Conservation (phyloP, 306 rosid species). For the Acmispon strigosus region DNA sequence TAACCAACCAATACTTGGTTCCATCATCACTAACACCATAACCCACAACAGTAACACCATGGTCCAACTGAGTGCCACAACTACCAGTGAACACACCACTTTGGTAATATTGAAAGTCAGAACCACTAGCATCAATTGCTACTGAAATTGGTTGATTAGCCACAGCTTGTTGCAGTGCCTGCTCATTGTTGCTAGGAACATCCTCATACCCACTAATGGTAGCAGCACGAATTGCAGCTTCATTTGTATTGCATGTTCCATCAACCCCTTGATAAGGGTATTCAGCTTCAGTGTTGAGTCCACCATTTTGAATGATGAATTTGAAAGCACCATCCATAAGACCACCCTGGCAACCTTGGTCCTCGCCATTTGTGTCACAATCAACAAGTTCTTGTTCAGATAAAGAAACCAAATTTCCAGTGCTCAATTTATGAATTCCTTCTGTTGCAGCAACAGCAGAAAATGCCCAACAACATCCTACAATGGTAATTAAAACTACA, state of each 20-base stretch:
- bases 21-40: conserved; percentile 32
- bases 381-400: conserved; percentile 46
- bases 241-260: conserved; percentile 21
- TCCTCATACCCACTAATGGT: conserved; percentile 27
- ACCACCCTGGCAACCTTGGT: conserved; percentile 40
- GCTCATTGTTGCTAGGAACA: conserved; percentile 29
- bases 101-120: conserved; percentile 20
- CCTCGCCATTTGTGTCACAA: conserved; percentile 31
- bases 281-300: conserved; percentile 27
- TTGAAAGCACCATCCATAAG: conserved; percentile 39
- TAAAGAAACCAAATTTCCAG: conserved; percentile 25
- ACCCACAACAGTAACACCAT: conserved; percentile 40
- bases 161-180: conserved; percentile 28
- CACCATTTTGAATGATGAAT: conserved; percentile 30
- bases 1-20: conserved; percentile 41
- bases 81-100: conserved; percentile 41
- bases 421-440: conserved; percentile 20
- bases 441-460: conserved; percentile 42
- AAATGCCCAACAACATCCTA: conserved; percentile 42
- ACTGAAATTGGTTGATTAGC: conserved; percentile 38
- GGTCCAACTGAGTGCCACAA: conserved; percentile 36
- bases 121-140: conserved; percentile 39
- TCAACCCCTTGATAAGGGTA: conserved; percentile 32
- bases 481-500: not conserved
- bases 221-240: not conserved